Conservation (phyloP, 1,284 basidiomycete genomes). For the Austroboletus niveus region DNA sequence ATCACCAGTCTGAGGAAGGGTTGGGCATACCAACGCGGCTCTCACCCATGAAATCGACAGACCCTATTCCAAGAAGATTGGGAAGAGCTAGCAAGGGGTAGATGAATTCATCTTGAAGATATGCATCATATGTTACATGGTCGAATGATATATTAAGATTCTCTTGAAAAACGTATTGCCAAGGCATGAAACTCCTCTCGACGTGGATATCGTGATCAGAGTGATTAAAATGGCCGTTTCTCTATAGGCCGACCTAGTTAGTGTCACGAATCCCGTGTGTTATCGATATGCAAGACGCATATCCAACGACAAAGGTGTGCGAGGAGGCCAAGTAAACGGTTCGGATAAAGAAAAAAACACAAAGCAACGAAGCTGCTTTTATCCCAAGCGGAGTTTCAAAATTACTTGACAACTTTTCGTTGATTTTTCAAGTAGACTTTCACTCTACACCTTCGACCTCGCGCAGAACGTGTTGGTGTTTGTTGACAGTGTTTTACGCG, state of each 20-base stretch:
- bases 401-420: too few species aligned
- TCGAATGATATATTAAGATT: not conserved
- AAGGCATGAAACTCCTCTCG: slow-evolving; percentile 78
- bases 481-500: too few species aligned
- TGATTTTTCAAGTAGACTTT: too few species aligned
- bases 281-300: slow-evolving; percentile 58
- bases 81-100: slow-evolving; percentile 27
- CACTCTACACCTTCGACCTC: too few species aligned
- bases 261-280: slow-evolving; percentile 40
- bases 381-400: slow-evolving; percentile 27
- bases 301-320: slow-evolving; percentile 47
- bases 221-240: slow-evolving; percentile 72
- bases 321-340: slow-evolving; percentile 41
- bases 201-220: slow-evolving; percentile 66
- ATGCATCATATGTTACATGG: not conserved
- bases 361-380: not conserved
- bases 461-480: too few species aligned
- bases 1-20: slow-evolving; percentile 29
- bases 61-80: slow-evolving; percentile 46
- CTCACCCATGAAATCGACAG: slow-evolving; percentile 59
- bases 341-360: slow-evolving; percentile 10
- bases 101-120: not conserved
- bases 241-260: slow-evolving; percentile 51
- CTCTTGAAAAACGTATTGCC: slow-evolving; percentile 46
- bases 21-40: slow-evolving; percentile 61